Evolutionary conservation across 805 yeast genomes (phyloP), one percentile per base, ranked within the genome.

Genomic region (Candida khao-thaluensis): DNA sequence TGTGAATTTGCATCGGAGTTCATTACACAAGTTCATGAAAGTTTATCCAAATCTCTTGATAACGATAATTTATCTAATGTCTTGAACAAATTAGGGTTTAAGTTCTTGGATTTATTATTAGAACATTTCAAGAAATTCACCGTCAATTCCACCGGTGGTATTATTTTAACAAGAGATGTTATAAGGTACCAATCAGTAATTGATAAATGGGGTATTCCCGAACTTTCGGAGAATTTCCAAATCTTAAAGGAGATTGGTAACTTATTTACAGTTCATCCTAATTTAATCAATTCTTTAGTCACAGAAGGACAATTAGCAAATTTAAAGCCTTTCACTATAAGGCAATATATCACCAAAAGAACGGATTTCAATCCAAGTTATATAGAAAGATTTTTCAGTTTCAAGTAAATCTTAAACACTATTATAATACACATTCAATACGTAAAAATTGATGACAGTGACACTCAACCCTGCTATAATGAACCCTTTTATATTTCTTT

Each of bases 251-350:
- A 89, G 49, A 75, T 90, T 44, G 88, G 91, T 22, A 87, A 86
- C 52, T 65, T 90, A 43, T 90, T 82, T 58, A 82, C 95, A 0
- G 95, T 87, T 12, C 93, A 85, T 54, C 84, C 91, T 2, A 85
- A 85, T 41, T 72, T 86, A 50, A 65, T 89, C 39, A 80, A 80
- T 46, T 85, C 95, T 1, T 70, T 89, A 53, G 79, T 88, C 2
- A 79, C 81, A 28, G 96, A 88, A 53, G 93, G 95, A 1, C 87
- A 81, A 50, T 66, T 89, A 45, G 79, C 82, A 1, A 72, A 71
- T 41, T 69, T 87, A 56, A 81, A 79, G 53, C 80, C 81, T 7
- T 71, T 69, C 34, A 64, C 82, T 5, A 66, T 86, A 23, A 74
- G 82, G 42, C 82, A 77, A 48, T 85, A 82, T 48, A 77, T 86